Base-by-base conservation (phyloP, 1,139 yeast species). In the Geotrichum reessii region DNA sequence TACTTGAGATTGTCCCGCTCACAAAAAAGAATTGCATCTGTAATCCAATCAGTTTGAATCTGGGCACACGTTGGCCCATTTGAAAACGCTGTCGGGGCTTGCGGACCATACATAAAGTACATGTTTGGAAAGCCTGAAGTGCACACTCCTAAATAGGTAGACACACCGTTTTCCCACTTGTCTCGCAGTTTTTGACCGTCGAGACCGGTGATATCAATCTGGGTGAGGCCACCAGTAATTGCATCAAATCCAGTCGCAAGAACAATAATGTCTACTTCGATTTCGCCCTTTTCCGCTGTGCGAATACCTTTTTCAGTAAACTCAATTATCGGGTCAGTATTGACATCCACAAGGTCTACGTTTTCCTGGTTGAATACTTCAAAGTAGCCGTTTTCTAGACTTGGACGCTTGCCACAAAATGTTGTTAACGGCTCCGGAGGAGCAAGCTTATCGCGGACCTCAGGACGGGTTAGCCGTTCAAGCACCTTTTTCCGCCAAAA, bases 171-270 rank as follows among this genome's bases (percentile, higher is more conserved):
- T 25, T 61, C 57, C 72, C 71, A 68, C 47, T 67, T 63, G 25
- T 68, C 70, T 17, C 53, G 48, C 7, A 68, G 56, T 11, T 64
- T 59, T 27, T 63, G 55, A 14, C 67, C 67, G 42, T 60, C 37
- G 25, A 57, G 46, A 3, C 71, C 68, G 7, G 58, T 57, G 31
- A 69, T 55, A 25, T 66, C 66, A 37, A 71, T 65, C 50, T 63
- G 66, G 28, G 65, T 66, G 53, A 68, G 62, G n/a, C 70, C 69
- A n/a, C 73, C 73, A 47, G 72, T 69, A 48, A 66, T 60, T 24
- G 70, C 66, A 52, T 71, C 74, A 58, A 70, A 71, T 2, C 73
- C 73, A 21, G 72, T 70, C 8, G 73, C 73, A n/a, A 68, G 61
- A 5, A 66, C 63, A 47, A 70, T 60, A 19, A 67, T 50, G 57